phyloP scores from a whole-genome alignment of 371 early-diverging fungal genomes.

The Zopfochytrium polystomum region DNA sequence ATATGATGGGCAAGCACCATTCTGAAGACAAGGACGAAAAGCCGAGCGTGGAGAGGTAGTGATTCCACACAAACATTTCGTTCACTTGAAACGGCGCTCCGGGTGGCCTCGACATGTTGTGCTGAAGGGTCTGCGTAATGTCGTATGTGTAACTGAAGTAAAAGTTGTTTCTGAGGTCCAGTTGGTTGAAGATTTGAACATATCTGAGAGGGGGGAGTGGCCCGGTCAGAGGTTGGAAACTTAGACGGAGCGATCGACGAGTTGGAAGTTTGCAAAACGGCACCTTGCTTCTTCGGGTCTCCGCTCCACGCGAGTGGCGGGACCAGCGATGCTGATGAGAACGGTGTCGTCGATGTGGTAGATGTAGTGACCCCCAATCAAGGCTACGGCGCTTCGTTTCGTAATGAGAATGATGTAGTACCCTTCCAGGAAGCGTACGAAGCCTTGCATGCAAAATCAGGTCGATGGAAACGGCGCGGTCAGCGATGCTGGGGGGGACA shows the following conservation, averaged over 20 bases:
- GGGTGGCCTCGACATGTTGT: slow-evolving; percentile 67
- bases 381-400: slow-evolving; percentile 79
- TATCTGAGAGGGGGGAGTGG: no score
- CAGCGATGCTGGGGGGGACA: neutral
- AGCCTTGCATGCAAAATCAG: slow-evolving; percentile 53
- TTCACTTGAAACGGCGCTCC: slow-evolving; percentile 46
- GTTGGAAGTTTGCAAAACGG: no score
- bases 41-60: slow-evolving; percentile 71
- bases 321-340: slow-evolving; percentile 66
- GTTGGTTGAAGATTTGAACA: slow-evolving; percentile 72
- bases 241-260: no score
- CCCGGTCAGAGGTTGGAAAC: neutral
- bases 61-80: slow-evolving; percentile 96
- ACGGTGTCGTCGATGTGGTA: slow-evolving; percentile 92
- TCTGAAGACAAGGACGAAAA: slow-evolving; percentile 54
- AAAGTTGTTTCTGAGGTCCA: slow-evolving; percentile 83
- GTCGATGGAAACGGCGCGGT: neutral
- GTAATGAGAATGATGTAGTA: slow-evolving; percentile 91
- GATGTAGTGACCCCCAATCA: slow-evolving; percentile 92
- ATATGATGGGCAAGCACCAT: slow-evolving; percentile 88
- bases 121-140: slow-evolving; percentile 84
- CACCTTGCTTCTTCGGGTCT: slow-evolving; percentile 75
- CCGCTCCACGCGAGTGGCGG: slow-evolving; percentile 63
- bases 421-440: slow-evolving; percentile 87
- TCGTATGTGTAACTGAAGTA: slow-evolving; percentile 94